Percentiles rank a stretch among this genome's conserved stretches.
Evolutionary conservation across 768 basidiomycete genomes (phyloP).

Genomic region (Auricularia sp.): DNA sequence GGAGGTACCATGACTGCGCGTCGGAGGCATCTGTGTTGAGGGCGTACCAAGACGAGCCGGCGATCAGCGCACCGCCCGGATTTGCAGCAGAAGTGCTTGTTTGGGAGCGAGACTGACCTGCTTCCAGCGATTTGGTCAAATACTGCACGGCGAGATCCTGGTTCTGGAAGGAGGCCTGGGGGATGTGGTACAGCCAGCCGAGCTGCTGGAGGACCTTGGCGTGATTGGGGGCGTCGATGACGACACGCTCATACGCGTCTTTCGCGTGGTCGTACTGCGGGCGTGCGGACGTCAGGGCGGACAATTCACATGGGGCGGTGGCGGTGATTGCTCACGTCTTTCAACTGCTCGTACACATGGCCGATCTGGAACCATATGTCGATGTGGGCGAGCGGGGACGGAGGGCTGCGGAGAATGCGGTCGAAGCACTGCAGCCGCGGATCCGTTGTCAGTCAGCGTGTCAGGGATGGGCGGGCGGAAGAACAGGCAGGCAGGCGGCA

Average conservation of each 20-base stretch:
- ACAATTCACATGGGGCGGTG: constrained; percentile 17
- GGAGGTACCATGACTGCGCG: constrained; percentile 97
- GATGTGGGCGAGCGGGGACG: constrained; percentile 87
- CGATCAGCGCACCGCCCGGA: background rate
- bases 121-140: constrained; percentile 89
- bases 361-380: constrained; percentile 99
- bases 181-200: constrained; percentile 95
- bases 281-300: background rate
- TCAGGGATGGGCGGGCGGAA: background rate
- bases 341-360: constrained; percentile 95
- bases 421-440: constrained; percentile 60
- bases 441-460: background rate
- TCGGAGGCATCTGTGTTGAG: constrained; percentile 67
- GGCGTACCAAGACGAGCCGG: background rate
- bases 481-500: background rate
- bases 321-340: constrained; percentile 49
- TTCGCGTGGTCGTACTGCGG: constrained; percentile 76
- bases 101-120: constrained; percentile 45
- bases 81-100: background rate
- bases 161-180: constrained; percentile 89
- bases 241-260: constrained; percentile 92
- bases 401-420: constrained; percentile 91
- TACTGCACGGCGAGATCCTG: constrained; percentile 91
- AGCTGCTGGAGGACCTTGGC: constrained; percentile 97
- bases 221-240: constrained; percentile 84